These are phyloP conservation scores for Solanum chiquidenum DNA, from an alignment of 257 asterid species.

Conservation along the genomic window DNA sequence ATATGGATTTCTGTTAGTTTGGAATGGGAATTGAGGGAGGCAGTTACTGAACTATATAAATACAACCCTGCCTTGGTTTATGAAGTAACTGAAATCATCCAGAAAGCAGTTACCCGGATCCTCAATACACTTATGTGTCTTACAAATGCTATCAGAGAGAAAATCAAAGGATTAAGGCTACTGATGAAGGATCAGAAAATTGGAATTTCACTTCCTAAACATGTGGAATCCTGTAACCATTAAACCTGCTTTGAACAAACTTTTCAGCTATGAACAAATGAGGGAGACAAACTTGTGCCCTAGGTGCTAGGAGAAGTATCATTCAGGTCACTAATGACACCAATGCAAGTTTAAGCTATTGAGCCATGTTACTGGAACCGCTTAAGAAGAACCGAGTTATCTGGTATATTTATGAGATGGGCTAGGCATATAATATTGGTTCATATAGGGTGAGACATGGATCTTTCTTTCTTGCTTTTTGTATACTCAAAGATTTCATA, in stretches of 20 bases:
- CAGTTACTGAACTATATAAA: neutral
- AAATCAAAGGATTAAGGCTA: neutral
- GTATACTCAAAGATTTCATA: neutral
- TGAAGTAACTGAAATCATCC: neutral
- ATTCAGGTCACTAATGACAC: neutral
- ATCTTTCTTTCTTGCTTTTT: neutral
- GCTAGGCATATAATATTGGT: neutral
- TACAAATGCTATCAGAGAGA: neutral
- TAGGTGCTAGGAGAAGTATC: neutral
- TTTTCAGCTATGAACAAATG: neutral
- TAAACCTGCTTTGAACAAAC: neutral
- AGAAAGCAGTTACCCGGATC: neutral
- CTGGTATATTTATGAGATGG: neutral
- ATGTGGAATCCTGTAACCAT: neutral
- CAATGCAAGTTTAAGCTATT: neutral
- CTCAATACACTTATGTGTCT: neutral
- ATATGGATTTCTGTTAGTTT: neutral
- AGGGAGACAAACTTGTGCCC: neutral
- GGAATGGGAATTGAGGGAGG: neutral
- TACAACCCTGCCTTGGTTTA: neutral
- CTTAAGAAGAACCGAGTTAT: neutral
- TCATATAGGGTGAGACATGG: neutral
- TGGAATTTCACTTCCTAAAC: neutral
- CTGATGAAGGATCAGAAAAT: neutral
- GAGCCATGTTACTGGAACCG: neutral